Percentiles rank a stretch among this genome's conserved stretches.
Evolutionary conservation across 2,329 filamentous ascomycete genomes (phyloP).

Genomic region (Diaporthe sp.): DNA sequence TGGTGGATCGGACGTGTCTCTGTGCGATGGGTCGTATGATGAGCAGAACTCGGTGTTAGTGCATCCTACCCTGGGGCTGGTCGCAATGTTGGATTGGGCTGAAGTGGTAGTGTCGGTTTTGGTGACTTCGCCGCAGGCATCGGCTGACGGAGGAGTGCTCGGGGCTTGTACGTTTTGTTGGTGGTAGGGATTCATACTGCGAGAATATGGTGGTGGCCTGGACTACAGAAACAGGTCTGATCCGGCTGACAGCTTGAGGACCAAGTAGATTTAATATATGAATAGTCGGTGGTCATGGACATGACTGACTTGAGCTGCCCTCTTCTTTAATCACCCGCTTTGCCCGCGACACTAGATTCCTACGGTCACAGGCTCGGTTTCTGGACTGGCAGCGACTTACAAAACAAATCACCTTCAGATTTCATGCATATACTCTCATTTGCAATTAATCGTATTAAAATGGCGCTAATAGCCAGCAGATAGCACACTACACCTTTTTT

Average conservation of each 20-base stretch:
- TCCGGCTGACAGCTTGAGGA: no score
- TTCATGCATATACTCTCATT: no score
- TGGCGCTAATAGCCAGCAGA: no score
- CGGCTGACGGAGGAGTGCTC: not conserved
- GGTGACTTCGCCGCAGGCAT: not conserved
- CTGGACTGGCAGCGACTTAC: fast-evolving
- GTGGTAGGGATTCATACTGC: not conserved
- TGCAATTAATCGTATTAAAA: no score
- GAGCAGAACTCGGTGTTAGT: not conserved
- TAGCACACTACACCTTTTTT: no score
- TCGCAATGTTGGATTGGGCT: not conserved
- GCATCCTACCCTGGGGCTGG: no score
- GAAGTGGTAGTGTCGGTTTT: no score
- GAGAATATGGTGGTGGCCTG: not conserved
- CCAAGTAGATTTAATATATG: not conserved
- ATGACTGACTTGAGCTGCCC: not conserved
- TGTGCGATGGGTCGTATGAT: not conserved
- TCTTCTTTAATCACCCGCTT: not conserved
- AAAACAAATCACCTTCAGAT: no score
- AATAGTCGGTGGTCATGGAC: not conserved
- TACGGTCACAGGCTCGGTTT: not conserved
- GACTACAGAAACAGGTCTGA: fast-evolving
- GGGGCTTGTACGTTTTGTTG: not conserved
- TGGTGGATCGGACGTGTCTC: no score
- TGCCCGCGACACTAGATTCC: not conserved